These are phyloP conservation scores for Bonia amplexicaulis DNA, from an alignment of 176 grass and related monocot species.

Conservation along the genomic window DNA sequence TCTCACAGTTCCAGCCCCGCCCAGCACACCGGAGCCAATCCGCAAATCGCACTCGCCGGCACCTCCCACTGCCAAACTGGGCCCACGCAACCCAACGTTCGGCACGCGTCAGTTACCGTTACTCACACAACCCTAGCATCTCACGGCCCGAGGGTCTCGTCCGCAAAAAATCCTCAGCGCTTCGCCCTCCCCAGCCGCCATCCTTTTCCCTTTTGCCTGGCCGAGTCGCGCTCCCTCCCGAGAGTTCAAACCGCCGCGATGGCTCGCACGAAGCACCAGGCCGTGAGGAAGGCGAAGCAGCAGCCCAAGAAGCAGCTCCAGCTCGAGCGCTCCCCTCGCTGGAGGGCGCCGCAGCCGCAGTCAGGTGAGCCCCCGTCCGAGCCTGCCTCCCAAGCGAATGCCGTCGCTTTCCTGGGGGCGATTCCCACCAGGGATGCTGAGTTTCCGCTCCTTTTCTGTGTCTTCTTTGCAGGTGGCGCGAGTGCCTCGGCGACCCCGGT, in stretches of 20 bases:
- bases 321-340: background rate
- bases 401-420: background rate
- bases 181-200: too few species aligned
- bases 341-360: background rate
- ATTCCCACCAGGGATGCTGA: background rate
- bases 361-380: background rate
- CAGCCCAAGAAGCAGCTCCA: conserved; percentile 24
- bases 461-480: background rate
- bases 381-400: background rate
- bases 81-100: too few species aligned
- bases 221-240: too few species aligned
- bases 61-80: too few species aligned
- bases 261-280: conserved; percentile 44
- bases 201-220: too few species aligned
- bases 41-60: too few species aligned
- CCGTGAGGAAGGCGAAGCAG: background rate
- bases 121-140: too few species aligned
- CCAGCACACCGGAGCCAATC: too few species aligned
- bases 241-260: background rate
- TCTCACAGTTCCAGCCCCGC: too few species aligned
- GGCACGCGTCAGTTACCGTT: too few species aligned
- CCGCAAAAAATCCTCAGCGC: too few species aligned
- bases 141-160: too few species aligned
- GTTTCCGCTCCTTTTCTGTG: background rate
- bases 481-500: background rate